Conservation (phyloP, 768 basidiomycete species). For the Podaxis sp. region DNA sequence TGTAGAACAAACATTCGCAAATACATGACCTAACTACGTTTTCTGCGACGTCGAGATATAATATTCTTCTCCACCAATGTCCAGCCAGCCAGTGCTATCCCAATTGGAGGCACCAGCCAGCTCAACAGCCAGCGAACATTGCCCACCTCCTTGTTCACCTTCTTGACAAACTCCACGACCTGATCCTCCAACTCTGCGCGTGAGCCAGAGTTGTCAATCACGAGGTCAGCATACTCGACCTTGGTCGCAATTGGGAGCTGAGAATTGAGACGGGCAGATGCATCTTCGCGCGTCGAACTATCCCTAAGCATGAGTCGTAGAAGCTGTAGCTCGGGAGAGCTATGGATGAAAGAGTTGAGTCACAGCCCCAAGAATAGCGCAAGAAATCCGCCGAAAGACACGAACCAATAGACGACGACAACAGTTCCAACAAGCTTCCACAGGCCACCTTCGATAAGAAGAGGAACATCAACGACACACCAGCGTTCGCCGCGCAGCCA, state of each 20-base stretch:
- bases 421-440: conserved; percentile 84
- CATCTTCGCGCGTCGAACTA: conserved; percentile 61
- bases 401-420: conserved; percentile 90
- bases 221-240: conserved; percentile 77
- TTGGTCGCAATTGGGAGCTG: conserved; percentile 83
- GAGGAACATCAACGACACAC: conserved; percentile 87
- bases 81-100: conserved; percentile 28
- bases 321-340: conserved; percentile 82
- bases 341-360: conserved; percentile 26
- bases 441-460: conserved; percentile 86
- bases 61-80: not conserved
- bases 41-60: not conserved
- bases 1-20: conserved; percentile 2
- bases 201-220: conserved; percentile 88
- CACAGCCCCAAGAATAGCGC: not conserved
- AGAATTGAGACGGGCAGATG: conserved; percentile 69
- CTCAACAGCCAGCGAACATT: conserved; percentile 55
- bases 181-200: conserved; percentile 59
- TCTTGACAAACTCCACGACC: conserved; percentile 47
- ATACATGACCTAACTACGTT: not conserved
- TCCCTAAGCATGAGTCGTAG: conserved; percentile 82
- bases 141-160: conserved; percentile 46
- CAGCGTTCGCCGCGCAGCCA: conserved; percentile 82
- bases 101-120: conserved; percentile 60
- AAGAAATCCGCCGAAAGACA: conserved; percentile 6